Percentiles rank a stretch among this genome's conserved stretches.
Conservation (phyloP, 2,329 filamentous ascomycete genomes). For the Ophiocordyceps camponoti-saundersi region DNA sequence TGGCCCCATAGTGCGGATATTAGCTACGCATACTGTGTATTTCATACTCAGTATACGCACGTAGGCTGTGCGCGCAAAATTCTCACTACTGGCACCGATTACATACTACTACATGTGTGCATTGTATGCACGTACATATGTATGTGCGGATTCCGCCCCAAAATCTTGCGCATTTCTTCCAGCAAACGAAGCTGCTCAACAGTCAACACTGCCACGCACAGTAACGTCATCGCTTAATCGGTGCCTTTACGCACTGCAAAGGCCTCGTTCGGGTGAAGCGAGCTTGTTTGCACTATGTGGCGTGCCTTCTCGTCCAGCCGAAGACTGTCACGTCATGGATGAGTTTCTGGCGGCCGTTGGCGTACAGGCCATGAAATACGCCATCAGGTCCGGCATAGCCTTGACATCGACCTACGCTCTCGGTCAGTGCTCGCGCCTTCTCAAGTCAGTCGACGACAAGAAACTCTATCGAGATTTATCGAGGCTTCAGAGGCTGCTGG, state of each 20-base stretch:
- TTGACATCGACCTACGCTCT: constrained; percentile 78
- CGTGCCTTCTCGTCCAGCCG: neutral
- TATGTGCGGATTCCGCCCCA: too few species aligned
- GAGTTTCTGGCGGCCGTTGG: constrained; percentile 35
- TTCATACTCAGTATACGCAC: too few species aligned
- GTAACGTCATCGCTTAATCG: neutral
- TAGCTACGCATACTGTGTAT: neutral
- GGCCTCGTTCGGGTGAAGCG: neutral
- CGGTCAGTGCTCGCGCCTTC: constrained; percentile 58
- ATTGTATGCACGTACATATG: too few species aligned
- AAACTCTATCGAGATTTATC: constrained; percentile 52
- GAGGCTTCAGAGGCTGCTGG: constrained; percentile 53
- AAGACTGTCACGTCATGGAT: constrained; percentile 43
- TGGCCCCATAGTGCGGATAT: constrained; percentile 9
- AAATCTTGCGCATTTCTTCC: neutral
- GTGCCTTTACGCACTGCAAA: neutral
- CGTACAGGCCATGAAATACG: constrained; percentile 75
- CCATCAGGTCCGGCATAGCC: constrained; percentile 71
- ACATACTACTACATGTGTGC: too few species aligned
- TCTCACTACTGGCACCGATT: neutral
- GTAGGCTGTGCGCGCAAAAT: neutral
- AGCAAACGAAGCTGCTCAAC: neutral
- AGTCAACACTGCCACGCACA: neutral
- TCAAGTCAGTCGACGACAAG: constrained; percentile 61
- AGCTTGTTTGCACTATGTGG: constrained; percentile 1